Evolutionary conservation across 306 rosid species (phyloP).

Genomic region (Glycyrrhiza uralensis): DNA sequence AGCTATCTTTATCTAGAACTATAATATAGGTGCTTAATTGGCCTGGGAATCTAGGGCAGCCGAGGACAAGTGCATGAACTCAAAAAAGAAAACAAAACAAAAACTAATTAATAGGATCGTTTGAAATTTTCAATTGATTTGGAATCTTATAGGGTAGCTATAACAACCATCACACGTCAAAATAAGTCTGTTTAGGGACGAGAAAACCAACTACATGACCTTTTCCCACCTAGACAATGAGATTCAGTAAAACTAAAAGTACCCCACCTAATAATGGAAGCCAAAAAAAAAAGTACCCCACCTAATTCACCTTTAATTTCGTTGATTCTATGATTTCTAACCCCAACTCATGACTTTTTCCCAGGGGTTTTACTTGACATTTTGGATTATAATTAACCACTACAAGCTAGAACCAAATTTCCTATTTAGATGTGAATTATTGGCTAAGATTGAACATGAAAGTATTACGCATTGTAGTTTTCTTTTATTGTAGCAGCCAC

Average conservation of each 20-base stretch:
- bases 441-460: neutral
- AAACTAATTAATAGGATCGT: neutral
- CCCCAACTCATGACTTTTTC: neutral
- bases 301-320: neutral
- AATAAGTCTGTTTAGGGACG: neutral
- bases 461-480: neutral
- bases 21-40: neutral
- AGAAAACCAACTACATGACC: constrained; percentile 4
- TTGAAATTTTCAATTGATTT: constrained; percentile 18
- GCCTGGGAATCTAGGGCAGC: constrained; percentile 28
- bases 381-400: neutral
- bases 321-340: constrained; percentile 8
- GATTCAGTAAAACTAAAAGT: neutral
- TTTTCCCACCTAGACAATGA: constrained; percentile 36
- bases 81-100: constrained; percentile 20
- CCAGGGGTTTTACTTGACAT: neutral
- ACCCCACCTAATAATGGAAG: no score
- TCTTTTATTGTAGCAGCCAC: neutral
- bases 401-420: neutral
- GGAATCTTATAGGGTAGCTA: neutral
- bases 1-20: neutral
- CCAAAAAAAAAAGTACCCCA: no score
- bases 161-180: constrained; percentile 31
- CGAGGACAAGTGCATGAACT: constrained; percentile 5
- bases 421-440: neutral